These are phyloP conservation scores for Geotrichum klebahnii DNA, from an alignment of 1,139 yeast genomes.

Conservation along the genomic window DNA sequence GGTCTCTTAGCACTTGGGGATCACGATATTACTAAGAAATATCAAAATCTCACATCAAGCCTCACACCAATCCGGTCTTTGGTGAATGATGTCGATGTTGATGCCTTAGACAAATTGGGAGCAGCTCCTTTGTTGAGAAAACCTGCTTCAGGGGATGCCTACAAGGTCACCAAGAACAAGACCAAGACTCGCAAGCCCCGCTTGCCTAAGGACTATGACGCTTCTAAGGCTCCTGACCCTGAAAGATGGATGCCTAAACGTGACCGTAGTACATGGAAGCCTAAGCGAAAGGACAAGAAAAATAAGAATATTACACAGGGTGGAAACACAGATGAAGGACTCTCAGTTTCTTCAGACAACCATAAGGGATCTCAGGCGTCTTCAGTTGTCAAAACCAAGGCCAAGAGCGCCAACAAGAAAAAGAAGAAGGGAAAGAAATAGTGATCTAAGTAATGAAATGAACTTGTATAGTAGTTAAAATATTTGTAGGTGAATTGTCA, in stretches of 20 bases:
- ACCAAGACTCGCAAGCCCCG: slow-evolving; percentile 38
- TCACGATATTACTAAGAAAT: slow-evolving; percentile 19
- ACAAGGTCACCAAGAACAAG: slow-evolving; percentile 33
- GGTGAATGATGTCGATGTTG: slow-evolving; percentile 43
- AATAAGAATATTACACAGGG: slow-evolving; percentile 61
- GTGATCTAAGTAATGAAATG: not conserved
- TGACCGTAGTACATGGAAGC: slow-evolving; percentile 78
- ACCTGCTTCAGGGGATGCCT: slow-evolving; percentile 25
- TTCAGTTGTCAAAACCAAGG: slow-evolving; percentile 23
- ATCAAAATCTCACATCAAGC: slow-evolving; percentile 24
- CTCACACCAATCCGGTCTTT: slow-evolving; percentile 36
- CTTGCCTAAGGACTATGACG: slow-evolving; percentile 45
- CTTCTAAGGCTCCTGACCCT: slow-evolving; percentile 46
- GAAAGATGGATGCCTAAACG: slow-evolving; percentile 92
- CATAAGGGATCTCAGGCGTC: slow-evolving; percentile 28
- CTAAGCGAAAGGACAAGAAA: slow-evolving; percentile 50
- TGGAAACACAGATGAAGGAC: slow-evolving; percentile 53
- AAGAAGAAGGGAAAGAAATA: slow-evolving; percentile 47
- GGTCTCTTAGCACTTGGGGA: slow-evolving; percentile 29
- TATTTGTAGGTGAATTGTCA: no score
- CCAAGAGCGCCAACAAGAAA: slow-evolving; percentile 47
- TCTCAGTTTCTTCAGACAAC: slow-evolving; percentile 45
- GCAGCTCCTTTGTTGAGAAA: slow-evolving; percentile 38
- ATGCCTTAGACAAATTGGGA: slow-evolving; percentile 42
- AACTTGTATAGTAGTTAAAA: no score